Base-by-base conservation (phyloP, 1,284 basidiomycete genomes). In the Pisolithus thermaeus region DNA sequence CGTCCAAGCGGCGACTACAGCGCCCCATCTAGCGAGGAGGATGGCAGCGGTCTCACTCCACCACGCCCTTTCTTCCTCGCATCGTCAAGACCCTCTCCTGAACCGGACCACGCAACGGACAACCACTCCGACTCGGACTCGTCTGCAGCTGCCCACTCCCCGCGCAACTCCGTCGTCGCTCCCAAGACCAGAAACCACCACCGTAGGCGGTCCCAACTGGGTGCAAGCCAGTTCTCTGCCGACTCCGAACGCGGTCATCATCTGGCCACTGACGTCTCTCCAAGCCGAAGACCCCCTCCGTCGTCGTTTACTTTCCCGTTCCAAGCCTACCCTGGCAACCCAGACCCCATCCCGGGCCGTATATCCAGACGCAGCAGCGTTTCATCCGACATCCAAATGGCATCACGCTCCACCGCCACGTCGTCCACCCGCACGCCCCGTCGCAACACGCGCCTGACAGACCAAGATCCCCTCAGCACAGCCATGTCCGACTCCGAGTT, bases 281-380 rank as follows among this genome's bases (percentile, higher is more conserved):
- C 39, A 18, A 18, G 7, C 56, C 59, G 51, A 50, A 52, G 44
- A 14, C 44, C 42, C 5, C 71, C 68, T 32, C 80, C 75, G 1
- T 80, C 75, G 22, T 78, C 75, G 16, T 83, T 76, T 54, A 51
- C 68, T 4, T 77, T 70, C 52, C 78, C 79, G 12, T 81, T 80
- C 73, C 80, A 81, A 60, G 73, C 76, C 0, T 74, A 84, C 59
- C 72, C 77, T 1, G 81, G 83, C 9, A 84, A 83, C 60, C 78
- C 81, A 2, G 83, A 84, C 77, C 73, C 70, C 40, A 64, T 77
- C 52, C 77, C 77, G 2, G 72, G 70, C 22, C 46, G 67, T 14
- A 56, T 59, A 23, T 58, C 64, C 7, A 64, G 70, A 4, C 70
- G 59, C 43, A 54, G 64, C 28, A 67, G 67, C 50, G 58, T 61